phyloP scores from a whole-genome alignment of 2,329 filamentous ascomycete species.

The Xylariaceae sp. region DNA sequence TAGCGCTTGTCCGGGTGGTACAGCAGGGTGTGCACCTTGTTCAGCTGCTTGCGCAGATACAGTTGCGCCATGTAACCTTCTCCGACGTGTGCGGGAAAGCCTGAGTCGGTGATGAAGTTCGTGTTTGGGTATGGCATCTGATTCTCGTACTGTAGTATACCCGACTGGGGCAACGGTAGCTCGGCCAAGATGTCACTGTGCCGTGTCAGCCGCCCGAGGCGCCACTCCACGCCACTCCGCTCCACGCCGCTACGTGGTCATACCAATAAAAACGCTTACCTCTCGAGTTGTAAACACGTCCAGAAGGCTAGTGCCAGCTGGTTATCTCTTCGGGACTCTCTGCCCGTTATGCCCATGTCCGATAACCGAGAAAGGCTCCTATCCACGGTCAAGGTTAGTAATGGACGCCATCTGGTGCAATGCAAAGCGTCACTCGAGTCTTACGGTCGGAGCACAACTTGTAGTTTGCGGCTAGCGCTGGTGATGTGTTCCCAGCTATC shows the following conservation, averaged over 20 bases:
- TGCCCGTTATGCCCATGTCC: slow-evolving; percentile 29
- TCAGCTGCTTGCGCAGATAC: slow-evolving; percentile 59
- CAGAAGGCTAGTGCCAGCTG: slow-evolving; percentile 75
- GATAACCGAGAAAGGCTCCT: slow-evolving; percentile 47
- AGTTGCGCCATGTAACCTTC: slow-evolving; percentile 59
- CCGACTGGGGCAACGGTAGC: slow-evolving; percentile 58
- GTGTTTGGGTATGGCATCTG: slow-evolving; percentile 63
- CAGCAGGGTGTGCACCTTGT: slow-evolving; percentile 54
- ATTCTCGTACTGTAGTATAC: slow-evolving; percentile 55
- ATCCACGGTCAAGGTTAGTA: slow-evolving; percentile 6
- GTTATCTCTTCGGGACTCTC: slow-evolving; percentile 49
- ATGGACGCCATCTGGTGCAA: neutral
- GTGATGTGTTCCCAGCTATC: slow-evolving; percentile 69
- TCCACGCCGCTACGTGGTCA: no score
- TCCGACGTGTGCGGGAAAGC: slow-evolving; percentile 44
- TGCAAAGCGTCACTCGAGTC: slow-evolving; percentile 30
- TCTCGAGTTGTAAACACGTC: slow-evolving; percentile 91
- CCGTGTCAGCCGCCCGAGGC: slow-evolving; percentile 20
- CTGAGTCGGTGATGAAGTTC: slow-evolving; percentile 37
- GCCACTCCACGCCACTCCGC: no score
- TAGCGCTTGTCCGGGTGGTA: slow-evolving; percentile 39
- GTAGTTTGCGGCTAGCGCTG: slow-evolving; percentile 51
- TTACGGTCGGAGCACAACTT: slow-evolving; percentile 72
- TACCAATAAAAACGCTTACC: slow-evolving; percentile 46
- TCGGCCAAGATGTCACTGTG: slow-evolving; percentile 87